phyloP scores from a whole-genome alignment of 208 protist genomes.

The Trypanosomatidae sp. region DNA sequence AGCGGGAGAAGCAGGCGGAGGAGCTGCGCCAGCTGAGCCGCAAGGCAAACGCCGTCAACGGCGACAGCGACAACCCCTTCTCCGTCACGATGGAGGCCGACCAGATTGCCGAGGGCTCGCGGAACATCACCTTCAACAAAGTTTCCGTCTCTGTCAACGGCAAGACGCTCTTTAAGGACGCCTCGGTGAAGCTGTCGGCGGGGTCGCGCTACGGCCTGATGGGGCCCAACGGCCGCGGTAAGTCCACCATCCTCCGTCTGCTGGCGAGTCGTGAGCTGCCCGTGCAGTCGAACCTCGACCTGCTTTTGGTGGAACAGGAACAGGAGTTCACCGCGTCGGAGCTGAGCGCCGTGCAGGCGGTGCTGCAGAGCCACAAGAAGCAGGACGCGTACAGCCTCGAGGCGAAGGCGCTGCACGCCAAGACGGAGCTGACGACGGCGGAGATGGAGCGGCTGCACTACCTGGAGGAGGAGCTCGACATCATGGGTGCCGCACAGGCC shows the following conservation, averaged over 20 bases:
- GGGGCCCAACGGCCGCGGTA: conserved; percentile 95
- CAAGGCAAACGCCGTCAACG: conserved; percentile 66
- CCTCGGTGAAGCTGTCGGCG: conserved; percentile 73
- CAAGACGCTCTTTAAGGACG: conserved; percentile 84
- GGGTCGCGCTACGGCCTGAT: conserved; percentile 95
- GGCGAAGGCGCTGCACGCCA: conserved; percentile 60
- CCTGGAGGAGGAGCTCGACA: conserved; percentile 92
- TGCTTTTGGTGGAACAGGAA: conserved; percentile 98
- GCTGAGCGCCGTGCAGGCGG: conserved; percentile 74
- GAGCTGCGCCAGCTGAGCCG: conserved; percentile 59
- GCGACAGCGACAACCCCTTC: conserved; percentile 78
- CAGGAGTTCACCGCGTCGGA: conserved; percentile 91
- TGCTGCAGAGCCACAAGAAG: conserved; percentile 93
- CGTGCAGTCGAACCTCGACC: conserved; percentile 91
- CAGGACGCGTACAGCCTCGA: conserved; percentile 89
- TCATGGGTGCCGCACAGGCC: conserved; percentile 93
- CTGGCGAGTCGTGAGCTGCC: conserved; percentile 78
- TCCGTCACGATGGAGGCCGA: conserved; percentile 72
- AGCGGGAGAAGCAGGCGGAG: conserved; percentile 52
- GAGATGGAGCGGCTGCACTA: conserved; percentile 84
- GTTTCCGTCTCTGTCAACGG: conserved; percentile 86
- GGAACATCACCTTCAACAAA: conserved; percentile 84
- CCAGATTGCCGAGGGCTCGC: conserved; percentile 60
- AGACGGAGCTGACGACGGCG: conserved; percentile 52
- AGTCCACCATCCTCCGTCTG: conserved; percentile 94